Evolutionary conservation across 768 basidiomycete genomes (phyloP).

Genomic region (Tremella mesenterica): DNA sequence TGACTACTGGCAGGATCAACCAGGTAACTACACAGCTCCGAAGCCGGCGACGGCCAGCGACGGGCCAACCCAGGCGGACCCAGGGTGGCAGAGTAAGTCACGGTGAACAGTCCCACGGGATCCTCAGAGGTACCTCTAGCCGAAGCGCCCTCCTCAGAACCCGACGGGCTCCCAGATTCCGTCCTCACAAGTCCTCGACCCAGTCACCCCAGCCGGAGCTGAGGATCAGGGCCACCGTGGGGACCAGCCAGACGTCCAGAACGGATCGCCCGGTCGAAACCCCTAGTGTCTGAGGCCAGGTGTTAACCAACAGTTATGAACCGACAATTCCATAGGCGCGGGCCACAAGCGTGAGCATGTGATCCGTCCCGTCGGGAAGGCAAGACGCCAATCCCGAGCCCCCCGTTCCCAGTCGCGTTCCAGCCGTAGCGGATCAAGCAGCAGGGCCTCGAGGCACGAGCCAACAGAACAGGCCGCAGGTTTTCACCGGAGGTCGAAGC

Average conservation of each 20-base stretch:
- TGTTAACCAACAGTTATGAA: constrained; percentile 46
- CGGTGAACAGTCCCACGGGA: constrained; percentile 16
- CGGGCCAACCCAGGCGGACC: constrained; percentile 11
- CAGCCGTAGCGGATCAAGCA: too few relatives aligned
- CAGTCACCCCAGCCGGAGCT: constrained; percentile 42
- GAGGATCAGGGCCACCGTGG: constrained; percentile 41
- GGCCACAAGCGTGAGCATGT: constrained; percentile 4
- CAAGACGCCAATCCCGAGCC: neutral
- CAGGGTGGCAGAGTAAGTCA: constrained; percentile 13
- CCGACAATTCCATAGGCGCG: constrained; percentile 40
- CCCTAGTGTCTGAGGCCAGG: constrained; percentile 44
- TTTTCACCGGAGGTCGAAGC: too few relatives aligned
- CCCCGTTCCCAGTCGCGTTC: neutral
- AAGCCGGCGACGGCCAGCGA: constrained; percentile 5
- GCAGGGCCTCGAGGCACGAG: too few relatives aligned
- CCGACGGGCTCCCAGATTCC: constrained; percentile 47
- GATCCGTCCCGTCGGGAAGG: too few relatives aligned
- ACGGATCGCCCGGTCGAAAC: constrained; percentile 38
- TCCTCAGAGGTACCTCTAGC: constrained; percentile 24
- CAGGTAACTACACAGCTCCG: constrained; percentile 56
- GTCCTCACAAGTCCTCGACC: constrained; percentile 49
- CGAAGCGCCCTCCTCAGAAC: constrained; percentile 15
- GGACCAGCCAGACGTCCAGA: constrained; percentile 32
- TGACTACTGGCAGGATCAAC: constrained; percentile 78
- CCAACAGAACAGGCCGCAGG: too few relatives aligned